phyloP scores from a whole-genome alignment of 768 basidiomycete species.

The Leccinum subgranulosum region DNA sequence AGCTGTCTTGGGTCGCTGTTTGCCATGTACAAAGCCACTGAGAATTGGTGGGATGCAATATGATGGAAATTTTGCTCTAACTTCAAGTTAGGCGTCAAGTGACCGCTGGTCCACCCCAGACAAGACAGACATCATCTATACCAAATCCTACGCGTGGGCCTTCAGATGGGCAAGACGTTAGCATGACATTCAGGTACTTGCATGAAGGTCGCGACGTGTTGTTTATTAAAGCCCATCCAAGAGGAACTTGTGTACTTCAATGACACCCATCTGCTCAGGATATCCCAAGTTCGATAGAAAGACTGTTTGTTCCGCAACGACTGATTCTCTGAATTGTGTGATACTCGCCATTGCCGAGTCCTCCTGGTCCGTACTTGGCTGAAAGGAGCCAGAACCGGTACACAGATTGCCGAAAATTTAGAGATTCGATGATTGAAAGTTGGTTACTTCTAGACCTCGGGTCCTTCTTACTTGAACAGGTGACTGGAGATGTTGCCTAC shows the following conservation, averaged over 20 bases:
- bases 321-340: slow-evolving; percentile 5
- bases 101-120: slow-evolving; percentile 14
- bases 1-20: slow-evolving; percentile 8
- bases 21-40: slow-evolving; percentile 8
- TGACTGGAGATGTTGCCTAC: too few species aligned
- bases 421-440: slow-evolving; percentile 32
- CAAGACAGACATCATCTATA: slow-evolving; percentile 6
- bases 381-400: slow-evolving; percentile 29
- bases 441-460: too few species aligned
- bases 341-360: neutral
- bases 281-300: slow-evolving; percentile 11
- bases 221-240: slow-evolving; percentile 10
- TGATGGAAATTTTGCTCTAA: slow-evolving; percentile 8
- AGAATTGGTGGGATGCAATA: neutral
- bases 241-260: slow-evolving; percentile 22
- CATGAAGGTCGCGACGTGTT: neutral
- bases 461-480: too few species aligned
- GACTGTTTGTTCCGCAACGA: slow-evolving; percentile 1
- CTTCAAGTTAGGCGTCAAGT: slow-evolving; percentile 4
- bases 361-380: slow-evolving; percentile 3
- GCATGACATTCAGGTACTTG: neutral
- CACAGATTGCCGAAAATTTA: slow-evolving; percentile 28
- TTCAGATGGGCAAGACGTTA: neutral
- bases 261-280: slow-evolving; percentile 18
- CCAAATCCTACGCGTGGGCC: neutral